Base-by-base conservation (phyloP, 1,139 yeast species). In the Zygoascus sp. region DNA sequence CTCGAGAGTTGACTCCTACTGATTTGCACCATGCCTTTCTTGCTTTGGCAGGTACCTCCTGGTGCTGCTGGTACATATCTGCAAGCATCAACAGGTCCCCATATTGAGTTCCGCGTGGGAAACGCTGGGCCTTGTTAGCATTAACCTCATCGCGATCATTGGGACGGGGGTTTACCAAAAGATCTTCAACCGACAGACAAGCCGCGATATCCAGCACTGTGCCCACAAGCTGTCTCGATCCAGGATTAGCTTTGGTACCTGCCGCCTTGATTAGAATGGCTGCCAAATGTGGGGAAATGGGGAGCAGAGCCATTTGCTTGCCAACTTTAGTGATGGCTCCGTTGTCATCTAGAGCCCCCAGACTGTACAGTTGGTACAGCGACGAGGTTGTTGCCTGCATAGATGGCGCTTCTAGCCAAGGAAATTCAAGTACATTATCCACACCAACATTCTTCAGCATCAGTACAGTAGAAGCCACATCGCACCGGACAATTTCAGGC, bases 371-470 rank as follows among this genome's bases (percentile, higher is more conserved):
- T 42, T 89, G 85, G 50, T 82, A 79, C 47, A 92, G 72, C 0
- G 96, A 95, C 49, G 89, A 72, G 16, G 84, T 65, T 32, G 92
- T 73, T 0, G 97, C 76, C 11, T 81, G 85, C 55, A 79, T 76
- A 1, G 94, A 90, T 0, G 98, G 98, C 53, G 85, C 78, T 61
- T 92, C 96, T 42, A 94, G 73, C 97, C 97, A 92, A 13, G 86
- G 75, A 90, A 97, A 92, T 48, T 80, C 79, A 40, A 89, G 66
- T 36, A 92, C 76, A 66, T 92, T 95, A 51, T 84, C 80, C 6
- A 90, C 88, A 4, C 94, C 92, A 39, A 88, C 77, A 50, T 80
- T 80, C 62, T 92, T 94, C 53, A 92, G 72, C 68, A 92, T 83
- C 54, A 92, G 68, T 2, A 90, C 77, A 0, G 97, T 95, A 10